These are phyloP conservation scores for Podila epicladia DNA, from an alignment of 192 early-diverging fungal genomes.

Conservation along the genomic window DNA sequence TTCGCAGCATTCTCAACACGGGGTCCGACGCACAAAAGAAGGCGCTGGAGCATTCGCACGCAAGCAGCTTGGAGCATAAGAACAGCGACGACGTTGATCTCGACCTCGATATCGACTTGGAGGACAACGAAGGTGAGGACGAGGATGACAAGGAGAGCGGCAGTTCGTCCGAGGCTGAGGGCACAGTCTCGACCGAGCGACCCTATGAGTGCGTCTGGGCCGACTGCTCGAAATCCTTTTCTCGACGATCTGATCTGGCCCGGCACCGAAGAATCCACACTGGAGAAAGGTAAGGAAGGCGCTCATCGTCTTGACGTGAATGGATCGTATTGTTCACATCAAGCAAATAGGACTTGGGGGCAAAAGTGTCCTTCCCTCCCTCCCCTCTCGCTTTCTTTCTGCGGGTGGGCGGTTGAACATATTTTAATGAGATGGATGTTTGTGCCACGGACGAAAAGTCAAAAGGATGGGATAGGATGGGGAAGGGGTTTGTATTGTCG, in stretches of 20 bases:
- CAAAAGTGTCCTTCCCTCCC: background rate
- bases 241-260: slow-evolving; percentile 75
- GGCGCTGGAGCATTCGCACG: slow-evolving; percentile 9
- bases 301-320: background rate
- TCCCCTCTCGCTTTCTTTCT: background rate
- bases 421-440: background rate
- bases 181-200: slow-evolving; percentile 47
- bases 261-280: slow-evolving; percentile 81
- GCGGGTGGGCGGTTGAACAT: background rate
- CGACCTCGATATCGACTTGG: slow-evolving; percentile 47
- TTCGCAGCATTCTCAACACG: slow-evolving; percentile 51
- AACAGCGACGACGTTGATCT: slow-evolving; percentile 35
- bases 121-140: slow-evolving; percentile 9
- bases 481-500: too few species aligned
- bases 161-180: slow-evolving; percentile 44
- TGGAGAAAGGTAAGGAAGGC: slow-evolving; percentile 61
- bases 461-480: too few species aligned
- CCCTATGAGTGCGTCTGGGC: slow-evolving; percentile 66
- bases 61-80: background rate
- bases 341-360: background rate
- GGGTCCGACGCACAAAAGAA: slow-evolving; percentile 28
- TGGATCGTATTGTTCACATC: background rate
- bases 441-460: background rate
- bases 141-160: slow-evolving; percentile 28
- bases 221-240: slow-evolving; percentile 74